Evolutionary conservation across 768 basidiomycete species (phyloP).

Genomic region (Mycena vulgaris): DNA sequence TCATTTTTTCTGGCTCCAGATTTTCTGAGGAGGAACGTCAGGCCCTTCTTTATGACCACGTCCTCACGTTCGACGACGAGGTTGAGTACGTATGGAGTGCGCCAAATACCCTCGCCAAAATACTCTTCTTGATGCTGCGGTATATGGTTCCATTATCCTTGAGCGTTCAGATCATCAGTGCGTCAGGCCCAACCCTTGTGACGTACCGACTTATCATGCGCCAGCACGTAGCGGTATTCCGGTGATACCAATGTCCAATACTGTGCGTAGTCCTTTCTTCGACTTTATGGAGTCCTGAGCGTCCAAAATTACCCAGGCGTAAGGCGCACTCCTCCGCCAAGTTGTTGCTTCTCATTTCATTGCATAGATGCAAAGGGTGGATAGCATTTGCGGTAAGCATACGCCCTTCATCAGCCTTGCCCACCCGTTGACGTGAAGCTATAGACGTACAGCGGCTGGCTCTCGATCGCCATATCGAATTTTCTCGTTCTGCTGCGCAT

Average conservation of each 20-base stretch:
- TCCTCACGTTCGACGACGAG: conserved; percentile 29
- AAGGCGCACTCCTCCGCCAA: background rate
- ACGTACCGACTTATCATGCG: background rate
- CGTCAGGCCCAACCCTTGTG: background rate
- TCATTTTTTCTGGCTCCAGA: background rate
- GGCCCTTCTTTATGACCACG: conserved; percentile 34
- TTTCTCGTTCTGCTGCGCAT: conserved; percentile 50
- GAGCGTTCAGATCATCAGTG: conserved; percentile 7
- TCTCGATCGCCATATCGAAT: conserved; percentile 27
- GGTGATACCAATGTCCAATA: conserved; percentile 3
- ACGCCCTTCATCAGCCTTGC: background rate
- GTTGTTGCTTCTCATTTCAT: background rate
- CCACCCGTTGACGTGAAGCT: background rate
- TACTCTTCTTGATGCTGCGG: conserved; percentile 30
- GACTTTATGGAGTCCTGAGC: background rate
- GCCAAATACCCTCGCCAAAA: conserved; percentile 9
- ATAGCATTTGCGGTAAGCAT: conserved; percentile 6
- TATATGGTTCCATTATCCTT: conserved; percentile 33
- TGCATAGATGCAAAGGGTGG: conserved; percentile 28
- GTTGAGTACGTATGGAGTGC: conserved; percentile 34
- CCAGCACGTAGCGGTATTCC: conserved; percentile 20
- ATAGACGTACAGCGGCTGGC: conserved; percentile 20
- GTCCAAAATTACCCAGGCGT: conserved; percentile 2
- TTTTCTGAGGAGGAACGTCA: too few relatives aligned
- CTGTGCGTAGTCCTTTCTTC: background rate